phyloP scores from a whole-genome alignment of 2,329 filamentous ascomycete genomes.

The Coniella lustricola region DNA sequence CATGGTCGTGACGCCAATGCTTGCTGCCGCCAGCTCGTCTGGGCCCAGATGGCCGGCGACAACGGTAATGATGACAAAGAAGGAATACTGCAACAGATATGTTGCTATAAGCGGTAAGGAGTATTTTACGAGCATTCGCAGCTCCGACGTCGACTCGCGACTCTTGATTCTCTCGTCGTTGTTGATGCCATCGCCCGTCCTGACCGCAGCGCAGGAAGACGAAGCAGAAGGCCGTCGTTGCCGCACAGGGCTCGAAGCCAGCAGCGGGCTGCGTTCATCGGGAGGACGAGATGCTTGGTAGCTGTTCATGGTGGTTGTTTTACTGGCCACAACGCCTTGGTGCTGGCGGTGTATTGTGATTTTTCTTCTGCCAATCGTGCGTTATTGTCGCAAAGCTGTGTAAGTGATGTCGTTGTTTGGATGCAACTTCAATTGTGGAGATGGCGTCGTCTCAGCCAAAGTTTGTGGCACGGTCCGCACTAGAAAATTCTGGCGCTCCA shows the following conservation, averaged over 20 bases:
- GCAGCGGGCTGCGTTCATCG: constrained; percentile 8
- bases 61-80: constrained; percentile 43
- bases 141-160: constrained; percentile 5
- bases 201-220: neutral
- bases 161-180: neutral
- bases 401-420: no score
- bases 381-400: no score
- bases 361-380: no score
- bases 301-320: neutral
- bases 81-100: constrained; percentile 47
- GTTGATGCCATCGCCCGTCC: neutral
- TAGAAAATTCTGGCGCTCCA: no score
- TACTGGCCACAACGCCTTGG: no score
- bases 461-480: no score
- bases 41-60: constrained; percentile 46
- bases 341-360: no score
- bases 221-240: no score
- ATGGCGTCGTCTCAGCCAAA: no score
- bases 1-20: constrained; percentile 44
- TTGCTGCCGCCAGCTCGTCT: constrained; percentile 45
- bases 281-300: neutral
- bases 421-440: no score
- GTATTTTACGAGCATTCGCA: constrained; percentile 24
- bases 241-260: constrained; percentile 1
- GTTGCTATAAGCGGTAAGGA: constrained; percentile 44